Evolutionary conservation across 2,329 filamentous ascomycete species (phyloP), one percentile per base, ranked within the genome.

Genomic region (Apiospora pterosperma): DNA sequence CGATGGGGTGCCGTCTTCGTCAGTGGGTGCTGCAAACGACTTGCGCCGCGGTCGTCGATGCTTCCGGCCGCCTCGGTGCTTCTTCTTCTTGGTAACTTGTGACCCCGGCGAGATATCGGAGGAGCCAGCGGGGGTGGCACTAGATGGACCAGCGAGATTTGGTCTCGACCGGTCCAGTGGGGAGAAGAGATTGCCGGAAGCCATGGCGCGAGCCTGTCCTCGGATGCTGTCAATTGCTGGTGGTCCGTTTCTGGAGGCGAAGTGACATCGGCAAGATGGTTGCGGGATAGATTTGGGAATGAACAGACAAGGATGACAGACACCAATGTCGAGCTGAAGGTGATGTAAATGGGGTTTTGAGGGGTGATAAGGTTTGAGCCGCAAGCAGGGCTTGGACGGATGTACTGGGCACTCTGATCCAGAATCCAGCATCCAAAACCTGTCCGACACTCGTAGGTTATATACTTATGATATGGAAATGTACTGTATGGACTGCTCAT

Each of bases 31-130:
- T 28, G 91, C 90, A 74, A 97, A 97, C 10, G 93, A 97, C 80
- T 92, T 92, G 67, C 92, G 87, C 68, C 93, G 87, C 67, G 88
- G 79, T 65, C 88, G 88, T 77, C 91, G 91, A 80, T 93, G 93
- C 83, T 90, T 94, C 63, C 75, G 74, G 41, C 91, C 90, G 36
- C 87, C 89, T 55, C 92, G 87, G 76, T 93, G 90, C 71, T 88
- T 90, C 74, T 90, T 91, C 75, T 92, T 92, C 81, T 89, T 72
- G 23, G 71, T 41, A 8, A 67, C 81, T 89, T 72, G 28, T 69
- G 52, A n/a, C 67, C 59, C 65, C 70, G 69, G 42, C 48, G 48
- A 55, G 21, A 52, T 25, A 31, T 58, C 36, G 64, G 59, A 23
- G 58, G 61, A 38, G 21, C 36, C 41, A 36, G 58, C 58, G 11